Evolutionary conservation across 139 green algal species (phyloP).

Genomic region (Pycnococcus provasolii): DNA sequence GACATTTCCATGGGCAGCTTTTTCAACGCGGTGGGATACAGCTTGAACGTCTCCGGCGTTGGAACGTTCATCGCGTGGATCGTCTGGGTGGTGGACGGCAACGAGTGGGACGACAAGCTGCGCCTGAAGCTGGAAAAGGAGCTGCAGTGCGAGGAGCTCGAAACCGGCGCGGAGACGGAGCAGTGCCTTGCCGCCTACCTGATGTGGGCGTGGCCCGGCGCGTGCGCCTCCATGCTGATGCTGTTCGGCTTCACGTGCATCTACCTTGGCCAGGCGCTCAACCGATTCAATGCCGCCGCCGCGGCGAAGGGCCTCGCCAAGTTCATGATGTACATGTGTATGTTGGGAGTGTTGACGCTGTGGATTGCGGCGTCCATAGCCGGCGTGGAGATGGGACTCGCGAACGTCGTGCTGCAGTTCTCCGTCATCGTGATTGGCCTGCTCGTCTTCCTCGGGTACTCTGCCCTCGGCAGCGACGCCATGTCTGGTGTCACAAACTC

Average conservation of each 20-base stretch:
- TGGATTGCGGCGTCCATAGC: neutral
- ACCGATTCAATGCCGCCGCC: too few relatives aligned
- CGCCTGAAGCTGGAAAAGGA: neutral
- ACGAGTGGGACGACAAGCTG: slow-evolving; percentile 6
- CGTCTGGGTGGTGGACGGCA: slow-evolving; percentile 9
- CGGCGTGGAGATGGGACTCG: slow-evolving; percentile 11
- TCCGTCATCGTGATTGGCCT: too few relatives aligned
- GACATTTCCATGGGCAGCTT: too few relatives aligned
- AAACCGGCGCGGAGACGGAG: neutral
- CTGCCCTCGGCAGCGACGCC: too few relatives aligned
- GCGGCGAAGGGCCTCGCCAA: neutral
- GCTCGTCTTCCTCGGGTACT: too few relatives aligned
- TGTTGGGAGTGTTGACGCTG: neutral
- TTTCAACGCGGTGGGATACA: too few relatives aligned
- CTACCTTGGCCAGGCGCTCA: neutral
- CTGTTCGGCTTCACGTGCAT: neutral
- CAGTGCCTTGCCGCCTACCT: slow-evolving; percentile 11
- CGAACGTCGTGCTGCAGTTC: neutral
- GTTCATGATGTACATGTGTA: neutral
- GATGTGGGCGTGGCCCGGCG: neutral
- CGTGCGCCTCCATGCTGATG: neutral
- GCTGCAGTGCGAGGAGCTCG: neutral
- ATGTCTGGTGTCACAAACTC: too few relatives aligned
- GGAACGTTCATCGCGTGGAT: slow-evolving; percentile 1
- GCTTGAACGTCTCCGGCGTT: too few relatives aligned